Conservation (phyloP, 192 early-diverging fungal species). For the Cetraspora pellucida region DNA sequence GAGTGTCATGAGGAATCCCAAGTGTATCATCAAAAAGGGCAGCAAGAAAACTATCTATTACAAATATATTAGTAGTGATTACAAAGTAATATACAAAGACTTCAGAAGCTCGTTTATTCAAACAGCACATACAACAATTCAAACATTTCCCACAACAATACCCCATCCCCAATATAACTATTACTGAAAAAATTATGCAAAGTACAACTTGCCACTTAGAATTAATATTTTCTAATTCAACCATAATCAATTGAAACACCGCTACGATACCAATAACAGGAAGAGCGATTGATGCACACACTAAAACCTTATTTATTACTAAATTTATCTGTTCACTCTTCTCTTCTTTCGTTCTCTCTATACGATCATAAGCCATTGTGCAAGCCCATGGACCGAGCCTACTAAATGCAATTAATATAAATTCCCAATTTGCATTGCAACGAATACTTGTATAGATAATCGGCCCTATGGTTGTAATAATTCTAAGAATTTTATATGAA, state of each 20-base stretch:
- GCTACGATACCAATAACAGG: too few relatives aligned
- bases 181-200: too few relatives aligned
- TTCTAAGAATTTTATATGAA: background rate
- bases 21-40: background rate
- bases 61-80: constrained; percentile 2
- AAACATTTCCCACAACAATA: too few relatives aligned
- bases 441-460: constrained; percentile 13
- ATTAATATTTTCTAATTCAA: too few relatives aligned
- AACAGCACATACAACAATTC: background rate
- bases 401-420: constrained; percentile 6
- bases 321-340: background rate
- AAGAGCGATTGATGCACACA: too few relatives aligned
- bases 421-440: background rate
- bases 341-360: background rate
- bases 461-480: background rate
- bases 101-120: background rate
- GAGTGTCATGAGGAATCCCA: background rate
- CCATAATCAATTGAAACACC: too few relatives aligned
- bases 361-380: constrained; percentile 18
- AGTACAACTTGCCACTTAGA: too few relatives aligned
- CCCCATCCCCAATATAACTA: too few relatives aligned
- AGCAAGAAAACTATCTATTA: constrained; percentile 8
- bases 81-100: background rate
- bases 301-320: too few relatives aligned
- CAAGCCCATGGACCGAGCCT: constrained; percentile 20